These are phyloP conservation scores for Barnettozyma californica DNA, from an alignment of 805 yeast species.

Conservation along the genomic window DNA sequence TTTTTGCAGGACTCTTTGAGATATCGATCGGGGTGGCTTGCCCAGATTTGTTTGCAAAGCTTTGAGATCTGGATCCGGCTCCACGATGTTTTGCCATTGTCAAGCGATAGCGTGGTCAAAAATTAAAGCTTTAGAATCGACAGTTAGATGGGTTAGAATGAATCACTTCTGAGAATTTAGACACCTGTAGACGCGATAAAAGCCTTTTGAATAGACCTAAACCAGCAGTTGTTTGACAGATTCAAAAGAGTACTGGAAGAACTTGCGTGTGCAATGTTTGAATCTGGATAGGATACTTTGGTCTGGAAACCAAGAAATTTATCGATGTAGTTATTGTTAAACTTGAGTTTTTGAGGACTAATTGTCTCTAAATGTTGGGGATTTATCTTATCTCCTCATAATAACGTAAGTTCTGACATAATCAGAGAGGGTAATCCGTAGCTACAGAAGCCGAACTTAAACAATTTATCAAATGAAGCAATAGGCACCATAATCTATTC, in stretches of 20 bases:
- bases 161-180: background rate
- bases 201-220: background rate
- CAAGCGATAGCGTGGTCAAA: background rate
- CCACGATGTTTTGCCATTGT: constrained; percentile 4
- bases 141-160: background rate
- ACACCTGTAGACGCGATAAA: background rate
- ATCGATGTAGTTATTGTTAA: background rate
- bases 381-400: constrained; percentile 1
- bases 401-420: background rate
- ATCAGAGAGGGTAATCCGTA: background rate
- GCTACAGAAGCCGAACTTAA: background rate
- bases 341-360: background rate
- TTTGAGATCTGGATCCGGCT: constrained; percentile 4
- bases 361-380: constrained; percentile 4
- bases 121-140: background rate
- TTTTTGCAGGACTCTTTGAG: constrained; percentile 25
- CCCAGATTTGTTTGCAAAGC: background rate
- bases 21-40: constrained; percentile 14
- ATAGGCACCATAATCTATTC: constrained; percentile 39
- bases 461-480: background rate
- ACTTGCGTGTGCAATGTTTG: background rate
- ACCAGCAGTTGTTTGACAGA: background rate
- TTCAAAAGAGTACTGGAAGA: background rate
- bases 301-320: background rate
- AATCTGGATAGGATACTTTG: background rate